Evolutionary conservation across 768 basidiomycete genomes (phyloP), one percentile per base, ranked within the genome.

Genomic region (Crassisporium funariophilum): DNA sequence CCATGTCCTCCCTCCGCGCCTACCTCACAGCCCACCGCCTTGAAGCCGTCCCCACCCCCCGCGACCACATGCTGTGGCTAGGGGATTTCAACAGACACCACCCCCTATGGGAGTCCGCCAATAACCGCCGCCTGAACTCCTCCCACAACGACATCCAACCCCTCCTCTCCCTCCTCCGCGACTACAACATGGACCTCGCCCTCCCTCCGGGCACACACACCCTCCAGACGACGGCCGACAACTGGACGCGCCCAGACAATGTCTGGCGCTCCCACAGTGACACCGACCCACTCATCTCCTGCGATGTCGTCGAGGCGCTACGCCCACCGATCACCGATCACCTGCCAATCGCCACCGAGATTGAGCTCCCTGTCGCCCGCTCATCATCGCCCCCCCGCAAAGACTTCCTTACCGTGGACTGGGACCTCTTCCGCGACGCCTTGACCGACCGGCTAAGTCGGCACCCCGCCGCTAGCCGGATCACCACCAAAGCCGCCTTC

Each of bases 61-160:
- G 2, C 37, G 20, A 21, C 19, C 10, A 39, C 16, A 35, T 41
- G 13, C 43, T 46, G 41, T 53, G 53, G 47, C 31, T 31, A 12
- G 58, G 67, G 0, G 59, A 63, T 41, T 66, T 69, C 55, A 71
- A 71, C 45, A 27, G 56, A 1, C 54, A 71, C 37, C 66, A 70
- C 44, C 59, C 61, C 0, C 20, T 63, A 0, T 70, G 65, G 69
- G 61, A 70, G 6, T 46, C 53, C 0, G 48, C 47, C 5, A 23
- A 35, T 0, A 50, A 56, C 64, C 61, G 48, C 0, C 0, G 1
- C 54, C 65, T 33, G 49, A 69, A 0, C n/a, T 21, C 21, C 1
- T 34, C 44, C 11, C 36, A 52, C 0, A 17, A 37, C 1, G 17
- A 17, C 0, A 49, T 58, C 0, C 29, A 62, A 23, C 36, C 47